Base-by-base conservation (phyloP, 306 rosid species). In the Rosa chinensis region DNA sequence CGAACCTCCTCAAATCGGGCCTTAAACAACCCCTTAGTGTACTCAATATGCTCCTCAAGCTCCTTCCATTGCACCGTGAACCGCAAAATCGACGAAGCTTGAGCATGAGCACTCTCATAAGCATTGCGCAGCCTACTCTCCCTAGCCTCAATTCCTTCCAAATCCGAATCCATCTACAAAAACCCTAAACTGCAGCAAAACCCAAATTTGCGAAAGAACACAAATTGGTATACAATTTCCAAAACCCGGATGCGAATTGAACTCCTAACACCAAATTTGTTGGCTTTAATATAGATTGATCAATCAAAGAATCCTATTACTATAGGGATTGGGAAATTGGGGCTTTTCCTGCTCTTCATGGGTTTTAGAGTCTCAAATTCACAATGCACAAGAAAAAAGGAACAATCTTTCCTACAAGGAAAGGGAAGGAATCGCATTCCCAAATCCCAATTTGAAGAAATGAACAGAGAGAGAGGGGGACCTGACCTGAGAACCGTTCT, bases 61-160 rank as follows among this genome's bases (percentile, higher is more conserved):
- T 66, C 48, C 48, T 66, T 40, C 71, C 71, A 66, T 10, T 66
- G 48, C 12, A 66, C 2, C 1, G 71, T 18, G 71, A 66, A 66
- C 20, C 3, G 28, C 20, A 81, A 13, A 64, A 86, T 18, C 1
- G 81, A 70, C 8, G 87, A 81, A 37, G 89, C 87, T 49, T 86
- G 80, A 2, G 76, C 48, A 6, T 78, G 73, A 6, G 82, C 62
- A 59, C 55, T 40, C 71, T 66, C 71, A 5, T 37, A 66, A 17
- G 71, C 23, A 8, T 0, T 39, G 1, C 25, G 23, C 12, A 66
- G 23, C 39, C 25, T 0, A 25, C 14, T 66, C 48, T 66, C 48
- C 71, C 25, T 66, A 14, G 48, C 7, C 25, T 66, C 71, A 16
- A 66, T 16, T 4, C 2, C 71, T 3, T 39, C 48, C 48, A 66